Conservation (phyloP, 2,329 filamentous ascomycete species). For the Xylariaceae sp. region DNA sequence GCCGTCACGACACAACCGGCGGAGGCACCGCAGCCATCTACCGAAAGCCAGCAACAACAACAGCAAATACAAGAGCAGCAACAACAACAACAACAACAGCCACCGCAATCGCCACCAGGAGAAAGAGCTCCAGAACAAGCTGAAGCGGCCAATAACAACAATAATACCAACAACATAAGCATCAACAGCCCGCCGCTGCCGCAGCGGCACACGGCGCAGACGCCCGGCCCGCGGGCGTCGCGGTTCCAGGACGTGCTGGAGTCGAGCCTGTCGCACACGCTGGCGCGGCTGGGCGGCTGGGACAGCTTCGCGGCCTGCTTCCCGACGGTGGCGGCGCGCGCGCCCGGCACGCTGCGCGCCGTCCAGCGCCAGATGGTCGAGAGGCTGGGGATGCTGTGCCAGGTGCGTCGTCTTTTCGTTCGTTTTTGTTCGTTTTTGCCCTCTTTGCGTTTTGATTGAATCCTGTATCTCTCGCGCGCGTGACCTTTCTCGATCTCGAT, state of each 20-base stretch:
- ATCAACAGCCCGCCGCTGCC: conserved; percentile 23
- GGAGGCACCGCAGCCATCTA: too few relatives aligned
- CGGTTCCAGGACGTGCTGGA: conserved; percentile 48
- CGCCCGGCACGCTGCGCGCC: conserved; percentile 42
- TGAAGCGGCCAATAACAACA: too few relatives aligned
- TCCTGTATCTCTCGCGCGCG: too few relatives aligned
- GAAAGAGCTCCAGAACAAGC: neutral
- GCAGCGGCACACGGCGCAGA: conserved; percentile 32
- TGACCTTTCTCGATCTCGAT: too few relatives aligned
- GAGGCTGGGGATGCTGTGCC: conserved; percentile 45
- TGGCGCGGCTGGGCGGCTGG: conserved; percentile 46
- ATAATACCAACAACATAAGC: conserved; percentile 1
- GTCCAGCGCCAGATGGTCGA: conserved; percentile 53
- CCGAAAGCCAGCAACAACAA: too few relatives aligned
- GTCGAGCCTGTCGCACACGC: conserved; percentile 43
- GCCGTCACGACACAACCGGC: too few relatives aligned
- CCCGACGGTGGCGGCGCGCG: conserved; percentile 46
- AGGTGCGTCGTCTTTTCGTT: conserved; percentile 26
- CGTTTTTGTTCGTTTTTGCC: too few relatives aligned
- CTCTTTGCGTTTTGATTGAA: too few relatives aligned
- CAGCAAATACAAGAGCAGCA: neutral
- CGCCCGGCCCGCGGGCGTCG: conserved; percentile 50
- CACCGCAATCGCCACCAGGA: neutral
- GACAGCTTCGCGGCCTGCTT: conserved; percentile 55
- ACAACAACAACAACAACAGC: neutral